These are phyloP conservation scores for Sanghuangporus sanghuang DNA, from an alignment of 1,284 basidiomycete genomes.

Conservation along the genomic window DNA sequence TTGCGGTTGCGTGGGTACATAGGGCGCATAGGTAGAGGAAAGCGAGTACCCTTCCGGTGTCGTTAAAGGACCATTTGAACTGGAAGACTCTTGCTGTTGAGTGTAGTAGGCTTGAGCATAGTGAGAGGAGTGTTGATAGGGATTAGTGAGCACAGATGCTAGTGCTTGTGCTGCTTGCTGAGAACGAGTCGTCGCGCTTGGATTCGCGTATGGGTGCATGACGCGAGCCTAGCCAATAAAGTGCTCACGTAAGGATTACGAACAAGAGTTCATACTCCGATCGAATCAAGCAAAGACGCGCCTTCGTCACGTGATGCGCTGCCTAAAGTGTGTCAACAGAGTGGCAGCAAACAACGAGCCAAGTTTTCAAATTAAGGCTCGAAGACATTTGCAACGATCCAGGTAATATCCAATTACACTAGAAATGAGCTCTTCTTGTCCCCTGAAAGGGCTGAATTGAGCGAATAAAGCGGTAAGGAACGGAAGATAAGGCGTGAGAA, in stretches of 20 bases:
- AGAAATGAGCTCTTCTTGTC: neutral
- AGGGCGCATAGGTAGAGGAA: slow-evolving; percentile 18
- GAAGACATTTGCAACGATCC: neutral
- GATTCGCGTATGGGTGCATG: slow-evolving; percentile 10
- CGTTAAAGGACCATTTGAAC: neutral
- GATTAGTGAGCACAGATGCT: slow-evolving; percentile 7
- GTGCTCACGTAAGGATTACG: neutral
- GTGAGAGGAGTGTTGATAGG: slow-evolving; percentile 16
- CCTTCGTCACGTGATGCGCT: neutral
- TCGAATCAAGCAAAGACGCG: neutral
- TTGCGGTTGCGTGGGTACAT: slow-evolving; percentile 7
- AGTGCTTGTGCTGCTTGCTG: slow-evolving; percentile 12
- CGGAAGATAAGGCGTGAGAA: neutral
- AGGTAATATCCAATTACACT: neutral
- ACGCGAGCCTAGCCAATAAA: neutral
- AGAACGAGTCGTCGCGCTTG: neutral
- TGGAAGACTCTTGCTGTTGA: slow-evolving; percentile 2
- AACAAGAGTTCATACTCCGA: neutral
- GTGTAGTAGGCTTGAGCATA: slow-evolving; percentile 19
- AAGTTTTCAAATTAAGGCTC: neutral
- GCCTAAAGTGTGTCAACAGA: too few species aligned
- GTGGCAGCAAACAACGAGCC: neutral
- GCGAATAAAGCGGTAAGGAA: neutral
- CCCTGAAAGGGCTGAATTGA: neutral
- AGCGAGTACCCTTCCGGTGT: slow-evolving; percentile 17